Base-by-base conservation (phyloP, 768 basidiomycete species). In the Leucosporidium scottii region DNA sequence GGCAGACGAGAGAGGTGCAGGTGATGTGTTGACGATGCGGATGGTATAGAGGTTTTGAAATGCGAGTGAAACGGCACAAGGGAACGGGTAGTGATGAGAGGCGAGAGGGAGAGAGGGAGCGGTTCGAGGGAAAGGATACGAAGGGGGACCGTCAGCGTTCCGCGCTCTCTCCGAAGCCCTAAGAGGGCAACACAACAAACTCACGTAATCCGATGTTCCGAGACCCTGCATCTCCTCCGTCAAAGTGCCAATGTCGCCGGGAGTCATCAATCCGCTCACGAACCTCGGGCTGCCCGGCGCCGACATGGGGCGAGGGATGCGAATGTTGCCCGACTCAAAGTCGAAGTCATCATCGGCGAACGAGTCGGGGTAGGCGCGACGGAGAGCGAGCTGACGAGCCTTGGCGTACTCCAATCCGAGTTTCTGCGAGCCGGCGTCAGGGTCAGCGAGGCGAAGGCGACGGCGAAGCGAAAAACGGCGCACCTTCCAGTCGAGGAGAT, bases 401-500 rank as follows among this genome's bases (percentile, higher is more conserved):
- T 97, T 99, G 78, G 88, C 87, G 79, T 99, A 99, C 79, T 99
- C 96, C 69, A 98, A 84, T 3, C 96, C 96, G 36, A 99, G 39
- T 44, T 44, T 44, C 39, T 44, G 13, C 13, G 39, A 44, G 39
- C 39, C 8, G 15, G 39, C 39, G 39, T 8, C 2, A 15, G 13
- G 15, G 39, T 44, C 39, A 44, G 39, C 39, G 8, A 10, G 39
- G 39, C 39, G 39, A 9, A 6, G 39, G 39, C 39, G 39, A 44
- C 81, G 23, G 77, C 75, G 51, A 54, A 15, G 15, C 15, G 10
- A 10, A 44, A 44, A 15, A 44, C 39, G 39, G 39, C 39, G 72
- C 76, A 91, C 91, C 82, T 99, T 99, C 96, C 96, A 98, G 78
- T 99, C 96, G 67, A 99, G 82, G 65, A 99, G 79, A 21, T 94